These are phyloP conservation scores for Penicillium soppii DNA, from an alignment of 495 filamentous ascomycete genomes.

Conservation along the genomic window DNA sequence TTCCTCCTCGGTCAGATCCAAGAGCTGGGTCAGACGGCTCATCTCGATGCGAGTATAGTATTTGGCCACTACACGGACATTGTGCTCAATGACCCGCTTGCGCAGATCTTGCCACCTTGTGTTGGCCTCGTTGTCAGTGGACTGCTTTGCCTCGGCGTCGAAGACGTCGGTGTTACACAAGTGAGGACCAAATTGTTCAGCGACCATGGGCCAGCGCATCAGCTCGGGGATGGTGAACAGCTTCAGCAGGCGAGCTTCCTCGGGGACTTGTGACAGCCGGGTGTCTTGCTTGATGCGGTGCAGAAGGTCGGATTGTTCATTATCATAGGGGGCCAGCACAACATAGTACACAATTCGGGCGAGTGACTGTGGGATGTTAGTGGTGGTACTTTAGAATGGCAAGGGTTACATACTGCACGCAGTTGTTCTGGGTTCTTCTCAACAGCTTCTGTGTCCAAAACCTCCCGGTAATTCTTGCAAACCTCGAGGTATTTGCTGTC, in stretches of 20 bases:
- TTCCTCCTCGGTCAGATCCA: conserved; percentile 91
- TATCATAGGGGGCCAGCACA: conserved; percentile 94
- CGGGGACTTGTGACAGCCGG: conserved; percentile 65
- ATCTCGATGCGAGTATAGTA: conserved; percentile 98
- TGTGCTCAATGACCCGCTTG: conserved; percentile 98
- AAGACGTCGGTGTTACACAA: conserved; percentile 93
- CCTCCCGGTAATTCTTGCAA: conserved; percentile 96
- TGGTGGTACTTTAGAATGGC: not conserved
- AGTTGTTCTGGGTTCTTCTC: conserved; percentile 85
- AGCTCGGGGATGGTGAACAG: conserved; percentile 93
- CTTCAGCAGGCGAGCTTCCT: conserved; percentile 79
- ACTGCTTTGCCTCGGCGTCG: conserved; percentile 52
- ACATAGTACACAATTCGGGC: conserved; percentile 96
- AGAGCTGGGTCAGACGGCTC: conserved; percentile 79
- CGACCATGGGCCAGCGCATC: conserved; percentile 96
- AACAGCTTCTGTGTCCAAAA: conserved; percentile 91
- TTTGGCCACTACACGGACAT: conserved; percentile 93
- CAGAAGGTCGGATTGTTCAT: conserved; percentile 95
- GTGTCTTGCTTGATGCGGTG: conserved; percentile 77
- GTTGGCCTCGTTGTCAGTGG: conserved; percentile 71
- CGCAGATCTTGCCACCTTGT: conserved; percentile 89
- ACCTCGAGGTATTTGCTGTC: conserved; percentile 95
- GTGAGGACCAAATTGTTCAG: conserved; percentile 81
- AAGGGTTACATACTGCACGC: conserved; percentile 61
- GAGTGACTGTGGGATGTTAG: conserved; percentile 59